These are phyloP conservation scores for Aspergillus piperis DNA, from an alignment of 2,329 filamentous ascomycete genomes.

Conservation along the genomic window DNA sequence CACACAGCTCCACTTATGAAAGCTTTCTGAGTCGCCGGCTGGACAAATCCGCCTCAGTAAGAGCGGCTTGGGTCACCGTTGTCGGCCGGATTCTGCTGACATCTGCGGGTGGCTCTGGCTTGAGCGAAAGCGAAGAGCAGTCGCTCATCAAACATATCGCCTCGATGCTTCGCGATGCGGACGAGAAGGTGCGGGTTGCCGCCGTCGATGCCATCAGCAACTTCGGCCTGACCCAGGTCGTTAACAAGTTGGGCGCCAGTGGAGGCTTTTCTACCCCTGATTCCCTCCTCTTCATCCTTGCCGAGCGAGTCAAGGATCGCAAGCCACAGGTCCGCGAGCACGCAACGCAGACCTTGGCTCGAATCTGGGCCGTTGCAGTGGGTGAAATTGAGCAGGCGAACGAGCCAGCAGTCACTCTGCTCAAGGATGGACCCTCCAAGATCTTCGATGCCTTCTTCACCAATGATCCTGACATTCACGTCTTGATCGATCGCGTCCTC, in stretches of 20 bases:
- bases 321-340: conserved; percentile 79
- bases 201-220: conserved; percentile 82
- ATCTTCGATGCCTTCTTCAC: conserved; percentile 88
- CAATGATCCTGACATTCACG: conserved; percentile 83
- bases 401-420: conserved; percentile 70
- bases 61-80: conserved; percentile 81
- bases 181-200: conserved; percentile 87
- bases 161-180: conserved; percentile 80
- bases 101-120: conserved; percentile 82
- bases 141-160: conserved; percentile 72
- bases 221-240: conserved; percentile 77
- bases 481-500: conserved; percentile 78
- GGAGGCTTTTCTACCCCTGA: conserved; percentile 74
- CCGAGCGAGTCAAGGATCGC: conserved; percentile 85
- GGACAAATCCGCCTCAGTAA: conserved; percentile 80
- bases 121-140: conserved; percentile 79
- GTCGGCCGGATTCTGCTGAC: conserved; percentile 87
- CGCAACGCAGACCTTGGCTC: conserved; percentile 80
- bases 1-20: conserved; percentile 75
- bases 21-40: conserved; percentile 82
- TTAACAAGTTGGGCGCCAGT: conserved; percentile 75
- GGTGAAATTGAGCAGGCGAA: conserved; percentile 83
- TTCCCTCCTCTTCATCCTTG: conserved; percentile 77
- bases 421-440: conserved; percentile 78
- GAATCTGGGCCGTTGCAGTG: conserved; percentile 89